Base-by-base conservation (phyloP, 106 monocot genomes). In the Dendrobium nobile region DNA sequence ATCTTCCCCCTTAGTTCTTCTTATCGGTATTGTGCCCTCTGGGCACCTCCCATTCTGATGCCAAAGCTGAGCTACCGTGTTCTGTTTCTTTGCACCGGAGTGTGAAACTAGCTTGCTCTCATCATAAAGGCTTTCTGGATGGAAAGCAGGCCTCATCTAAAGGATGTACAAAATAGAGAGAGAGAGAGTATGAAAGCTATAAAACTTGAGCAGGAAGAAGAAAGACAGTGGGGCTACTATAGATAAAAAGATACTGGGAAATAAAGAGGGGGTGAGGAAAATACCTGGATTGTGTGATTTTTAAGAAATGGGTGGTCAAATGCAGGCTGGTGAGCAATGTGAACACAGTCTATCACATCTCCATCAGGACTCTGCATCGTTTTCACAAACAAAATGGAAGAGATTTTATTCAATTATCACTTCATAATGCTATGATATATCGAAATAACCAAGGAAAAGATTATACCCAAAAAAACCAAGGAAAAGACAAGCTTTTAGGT, bases 251-350 rank as follows among this genome's bases (percentile, higher is more conserved):
- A 4, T 4, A 61, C 9, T 18, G 31, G 28, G 43, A 31, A n/a
- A 17, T 20, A 20, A 48, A 15, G 16, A 16, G 6, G 24, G 2
- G 13, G 41, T 45, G 58, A 54, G 20, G 41, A 45, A 10, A 26
- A 28, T 3, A 84, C 84, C 80, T 84, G 84, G 41, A 84, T 76
- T 58, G 86, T 82, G 82, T 88, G 91, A 65, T 88, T 85, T 79
- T 88, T 91, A 59, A 91, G 85, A 56, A 84, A 91, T 61, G 91
- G 88, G 76, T 88, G 88, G 84, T 91, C 91, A 74, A 91, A 88
- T 27, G 91, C 91, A 40, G 86, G 88, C 76, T 91, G 91, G 77
- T 83, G 84, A 77, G 82, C 84, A 67, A 91, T 65, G 37, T 88
- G 88, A 15, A 91, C 88, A 45, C 91, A 91, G 47, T 91, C 91